phyloP scores from a whole-genome alignment of 1,284 basidiomycete genomes.

The Cryptococcus floricola region DNA sequence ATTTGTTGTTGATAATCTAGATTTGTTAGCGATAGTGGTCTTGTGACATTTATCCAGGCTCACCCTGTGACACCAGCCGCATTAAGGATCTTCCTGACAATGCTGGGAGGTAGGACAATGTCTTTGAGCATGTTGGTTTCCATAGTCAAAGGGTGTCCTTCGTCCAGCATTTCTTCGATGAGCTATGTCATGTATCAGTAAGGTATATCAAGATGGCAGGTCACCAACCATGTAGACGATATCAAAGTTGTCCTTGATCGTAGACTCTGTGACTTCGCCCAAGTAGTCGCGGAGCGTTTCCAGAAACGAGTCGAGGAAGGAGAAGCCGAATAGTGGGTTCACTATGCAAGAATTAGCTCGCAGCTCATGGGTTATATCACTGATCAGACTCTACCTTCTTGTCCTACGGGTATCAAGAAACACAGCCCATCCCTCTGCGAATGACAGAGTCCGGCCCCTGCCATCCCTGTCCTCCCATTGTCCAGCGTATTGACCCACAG shows the following conservation, averaged over 20 bases:
- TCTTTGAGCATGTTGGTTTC: slow-evolving; percentile 86
- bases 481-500: slow-evolving; percentile 42
- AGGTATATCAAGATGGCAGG: neutral
- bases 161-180: slow-evolving; percentile 91
- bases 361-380: neutral
- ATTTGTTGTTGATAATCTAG: slow-evolving; percentile 45
- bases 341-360: slow-evolving; percentile 52
- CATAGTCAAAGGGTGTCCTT: slow-evolving; percentile 91
- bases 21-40: neutral
- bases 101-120: slow-evolving; percentile 81
- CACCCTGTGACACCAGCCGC: slow-evolving; percentile 59
- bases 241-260: slow-evolving; percentile 89
- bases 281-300: slow-evolving; percentile 84
- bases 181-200: slow-evolving; percentile 55
- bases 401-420: slow-evolving; percentile 74
- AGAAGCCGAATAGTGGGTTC: slow-evolving; percentile 83
- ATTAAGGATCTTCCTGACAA: slow-evolving; percentile 71
- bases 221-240: slow-evolving; percentile 78
- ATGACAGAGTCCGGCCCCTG: slow-evolving; percentile 56
- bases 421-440: slow-evolving; percentile 67
- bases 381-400: slow-evolving; percentile 34
- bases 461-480: slow-evolving; percentile 29
- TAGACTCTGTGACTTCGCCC: slow-evolving; percentile 65
- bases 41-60: slow-evolving; percentile 9
- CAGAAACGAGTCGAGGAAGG: slow-evolving; percentile 79